Evolutionary conservation across 176 grass and related monocot species (phyloP).

Genomic region (Secale cereale): DNA sequence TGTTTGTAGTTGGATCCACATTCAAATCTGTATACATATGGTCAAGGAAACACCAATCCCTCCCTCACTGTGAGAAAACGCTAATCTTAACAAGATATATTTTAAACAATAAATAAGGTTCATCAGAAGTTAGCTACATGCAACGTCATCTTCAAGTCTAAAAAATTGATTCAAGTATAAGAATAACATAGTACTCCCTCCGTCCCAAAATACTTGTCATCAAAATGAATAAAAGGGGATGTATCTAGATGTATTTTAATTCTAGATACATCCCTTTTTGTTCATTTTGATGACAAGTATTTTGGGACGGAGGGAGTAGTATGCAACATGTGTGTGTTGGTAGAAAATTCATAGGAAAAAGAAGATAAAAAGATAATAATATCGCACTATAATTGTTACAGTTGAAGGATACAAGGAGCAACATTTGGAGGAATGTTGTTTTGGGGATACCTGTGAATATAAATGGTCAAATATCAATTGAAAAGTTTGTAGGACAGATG

Average conservation of each 20-base stretch:
- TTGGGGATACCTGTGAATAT: slow-evolving; percentile 66
- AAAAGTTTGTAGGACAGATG: neutral
- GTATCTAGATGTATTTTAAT: no score
- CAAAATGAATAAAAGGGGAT: no score
- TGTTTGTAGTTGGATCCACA: slow-evolving; percentile 50
- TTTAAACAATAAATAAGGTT: slow-evolving; percentile 10
- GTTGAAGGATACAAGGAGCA: slow-evolving; percentile 83
- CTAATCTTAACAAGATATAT: neutral
- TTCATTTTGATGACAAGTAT: no score
- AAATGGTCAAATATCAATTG: slow-evolving; percentile 22
- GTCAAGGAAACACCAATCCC: slow-evolving; percentile 62
- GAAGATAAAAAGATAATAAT: neutral
- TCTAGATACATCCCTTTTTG: no score
- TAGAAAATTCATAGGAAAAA: neutral
- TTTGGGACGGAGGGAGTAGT: no score
- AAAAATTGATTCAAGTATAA: neutral
- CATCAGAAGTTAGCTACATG: neutral
- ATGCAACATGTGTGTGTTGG: neutral
- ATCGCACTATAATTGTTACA: slow-evolving; percentile 35
- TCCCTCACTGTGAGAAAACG: neutral
- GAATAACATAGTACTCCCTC: neutral
- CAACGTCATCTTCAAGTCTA: neutral
- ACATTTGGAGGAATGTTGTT: slow-evolving; percentile 70
- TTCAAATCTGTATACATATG: slow-evolving; percentile 69
- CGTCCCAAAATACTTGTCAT: no score